These are phyloP conservation scores for Metschnikowia picachoensis DNA, from an alignment of 805 yeast genomes.

Conservation along the genomic window DNA sequence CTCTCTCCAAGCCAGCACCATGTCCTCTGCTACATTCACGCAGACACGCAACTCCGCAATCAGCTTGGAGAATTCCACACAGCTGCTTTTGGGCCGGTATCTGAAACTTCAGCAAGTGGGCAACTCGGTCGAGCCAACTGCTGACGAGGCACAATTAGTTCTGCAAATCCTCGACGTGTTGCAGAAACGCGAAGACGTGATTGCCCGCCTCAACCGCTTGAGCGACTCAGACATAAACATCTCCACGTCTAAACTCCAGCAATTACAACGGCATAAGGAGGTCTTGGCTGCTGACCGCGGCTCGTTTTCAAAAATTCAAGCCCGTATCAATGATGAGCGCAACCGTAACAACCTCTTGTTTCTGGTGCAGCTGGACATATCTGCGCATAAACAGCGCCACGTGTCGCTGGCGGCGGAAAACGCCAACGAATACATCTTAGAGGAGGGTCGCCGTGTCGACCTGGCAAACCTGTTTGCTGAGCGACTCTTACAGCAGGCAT, in stretches of 20 bases:
- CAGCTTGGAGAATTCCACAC: conserved; percentile 69
- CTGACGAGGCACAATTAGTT: conserved; percentile 24
- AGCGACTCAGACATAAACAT: conserved; percentile 50
- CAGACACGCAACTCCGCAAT: conserved; percentile 68
- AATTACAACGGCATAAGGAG: conserved; percentile 78
- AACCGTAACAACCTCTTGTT: conserved; percentile 69
- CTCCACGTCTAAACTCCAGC: conserved; percentile 74
- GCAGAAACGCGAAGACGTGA: conserved; percentile 46
- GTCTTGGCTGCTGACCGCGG: conserved; percentile 63
- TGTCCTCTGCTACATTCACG: conserved; percentile 43
- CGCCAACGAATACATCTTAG: conserved; percentile 71
- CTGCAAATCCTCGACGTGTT: conserved; percentile 25
- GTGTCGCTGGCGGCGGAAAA: conserved; percentile 20
- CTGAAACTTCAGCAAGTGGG: conserved; percentile 28
- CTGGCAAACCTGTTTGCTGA: conserved; percentile 75
- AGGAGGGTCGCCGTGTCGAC: conserved; percentile 73
- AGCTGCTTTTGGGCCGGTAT: conserved; percentile 44
- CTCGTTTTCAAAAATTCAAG: conserved; percentile 56
- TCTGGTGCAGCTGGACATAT: conserved; percentile 76
- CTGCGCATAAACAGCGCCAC: conserved; percentile 51
- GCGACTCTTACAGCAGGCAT: conserved; percentile 75
- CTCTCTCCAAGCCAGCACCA: not conserved
- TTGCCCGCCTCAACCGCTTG: conserved; percentile 49
- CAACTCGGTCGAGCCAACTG: conserved; percentile 19
- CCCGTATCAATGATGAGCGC: conserved; percentile 66